Evolutionary conservation across 345 rosid species (phyloP), one percentile per base, ranked within the genome.

Genomic region (Pugionium cornutum): DNA sequence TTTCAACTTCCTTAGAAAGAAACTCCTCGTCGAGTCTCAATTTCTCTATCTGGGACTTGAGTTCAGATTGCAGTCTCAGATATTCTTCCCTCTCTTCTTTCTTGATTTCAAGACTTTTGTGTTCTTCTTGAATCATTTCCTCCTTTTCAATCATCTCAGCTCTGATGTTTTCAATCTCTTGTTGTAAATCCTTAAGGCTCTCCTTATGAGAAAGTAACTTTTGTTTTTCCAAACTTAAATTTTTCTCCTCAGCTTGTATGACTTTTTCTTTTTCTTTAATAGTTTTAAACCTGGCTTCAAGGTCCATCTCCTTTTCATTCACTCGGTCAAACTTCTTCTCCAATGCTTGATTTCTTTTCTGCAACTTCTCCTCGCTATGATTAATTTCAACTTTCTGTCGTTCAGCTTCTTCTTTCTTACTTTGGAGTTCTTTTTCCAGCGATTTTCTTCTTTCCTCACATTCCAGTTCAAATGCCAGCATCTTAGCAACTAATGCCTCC

Each of bases 291-390:
- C 76, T 89, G 44, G 75, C 83, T 73, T 83, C 91, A 53, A 84
- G 77, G 45, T 83, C 96, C 68, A 80, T 83, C 72, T 87, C 98
- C 74, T 83, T 87, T 76, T 87, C 98, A 72, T 80, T 84, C 64
- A 84, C 79, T 76, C 89, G 89, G 64, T 78, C 95, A 25, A 77
- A 66, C 81, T 84, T 92, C 74, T 53, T 77, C 63, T 80, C 79
- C 77, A 82, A 64, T 37, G 88, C 83, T 74, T 86, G 83, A 72
- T 79, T 91, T 63, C 79, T 70, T 70, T 81, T 89, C 72, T 69
- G 70, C 79, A 89, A 61, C 83, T 80, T 89, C 66, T 83, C 89
- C 75, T 83, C 87, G 50, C 68, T 78, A 72, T 89, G 95, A 63
- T 78, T 66, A 66, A 78, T 67, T 76, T 89, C 87, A 39, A 44